Percentiles rank a stretch among this genome's conserved stretches.
These are phyloP conservation scores for Aaosphaeria arxii DNA, from an alignment of 2,329 filamentous ascomycete genomes.

Conservation along the genomic window DNA sequence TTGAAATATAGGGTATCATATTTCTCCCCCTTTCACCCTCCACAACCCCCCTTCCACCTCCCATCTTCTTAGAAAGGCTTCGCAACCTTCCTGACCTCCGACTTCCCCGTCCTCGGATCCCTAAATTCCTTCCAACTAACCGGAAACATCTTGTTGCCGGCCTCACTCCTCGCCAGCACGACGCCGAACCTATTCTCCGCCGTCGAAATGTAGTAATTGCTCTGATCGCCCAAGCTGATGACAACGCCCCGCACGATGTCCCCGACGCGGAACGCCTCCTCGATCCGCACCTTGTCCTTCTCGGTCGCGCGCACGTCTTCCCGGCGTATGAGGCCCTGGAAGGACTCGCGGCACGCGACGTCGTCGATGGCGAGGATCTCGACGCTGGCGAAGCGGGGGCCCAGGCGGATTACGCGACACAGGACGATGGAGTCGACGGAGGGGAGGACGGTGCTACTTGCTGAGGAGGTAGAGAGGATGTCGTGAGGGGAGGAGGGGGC, in stretches of 20 bases:
- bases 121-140: slow-evolving; percentile 94
- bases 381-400: slow-evolving; percentile 79
- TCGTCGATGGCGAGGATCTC: slow-evolving; percentile 75
- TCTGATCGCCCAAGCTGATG: slow-evolving; percentile 88
- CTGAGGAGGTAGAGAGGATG: slow-evolving; percentile 18
- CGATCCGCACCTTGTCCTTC: slow-evolving; percentile 89
- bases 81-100: slow-evolving; percentile 86
- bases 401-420: slow-evolving; percentile 80
- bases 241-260: slow-evolving; percentile 88
- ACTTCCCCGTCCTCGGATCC: slow-evolving; percentile 73
- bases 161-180: slow-evolving; percentile 86
- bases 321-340: slow-evolving; percentile 78
- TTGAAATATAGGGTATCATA: not conserved
- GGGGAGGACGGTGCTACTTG: slow-evolving; percentile 71
- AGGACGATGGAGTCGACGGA: slow-evolving; percentile 78
- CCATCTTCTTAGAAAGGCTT: slow-evolving; percentile 63
- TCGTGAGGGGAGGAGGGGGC: slow-evolving; percentile 6
- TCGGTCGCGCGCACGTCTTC: slow-evolving; percentile 95
- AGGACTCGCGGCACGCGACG: slow-evolving; percentile 71
- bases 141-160: slow-evolving; percentile 86
- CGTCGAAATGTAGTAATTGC: slow-evolving; percentile 92
- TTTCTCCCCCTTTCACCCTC: not conserved
- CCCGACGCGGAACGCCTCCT: slow-evolving; percentile 87
- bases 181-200: slow-evolving; percentile 89
- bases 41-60: not conserved